Conservation (phyloP, 2,329 filamentous ascomycete species). For the Diaporthe sp. region DNA sequence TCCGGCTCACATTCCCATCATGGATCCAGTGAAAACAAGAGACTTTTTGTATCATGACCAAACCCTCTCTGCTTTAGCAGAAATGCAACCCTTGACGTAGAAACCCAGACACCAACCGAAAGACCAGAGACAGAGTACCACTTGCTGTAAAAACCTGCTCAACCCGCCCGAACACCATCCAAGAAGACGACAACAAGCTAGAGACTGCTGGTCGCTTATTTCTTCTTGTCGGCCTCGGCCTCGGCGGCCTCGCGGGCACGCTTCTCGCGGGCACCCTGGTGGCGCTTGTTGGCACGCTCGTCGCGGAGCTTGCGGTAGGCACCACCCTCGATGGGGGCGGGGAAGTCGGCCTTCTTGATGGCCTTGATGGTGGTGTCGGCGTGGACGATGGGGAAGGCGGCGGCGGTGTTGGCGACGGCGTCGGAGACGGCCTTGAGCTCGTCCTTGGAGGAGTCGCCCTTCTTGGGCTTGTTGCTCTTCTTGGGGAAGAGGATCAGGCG, state of each 20-base stretch:
- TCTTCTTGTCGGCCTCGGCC: constrained; percentile 82
- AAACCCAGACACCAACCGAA: constrained; percentile 42
- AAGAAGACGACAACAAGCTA: constrained; percentile 26
- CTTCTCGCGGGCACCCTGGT: constrained; percentile 91
- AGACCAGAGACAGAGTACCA: constrained; percentile 41
- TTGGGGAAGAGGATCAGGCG: constrained; percentile 98
- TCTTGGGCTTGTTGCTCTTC: constrained; percentile 93
- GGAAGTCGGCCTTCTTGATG: constrained; percentile 86
- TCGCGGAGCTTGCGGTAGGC: constrained; percentile 90
- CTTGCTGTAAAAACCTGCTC: constrained; percentile 35
- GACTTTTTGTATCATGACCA: constrained; percentile 39
- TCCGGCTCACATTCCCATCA: constrained; percentile 27
- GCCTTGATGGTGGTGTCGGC: constrained; percentile 74
- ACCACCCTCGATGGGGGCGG: constrained; percentile 81
- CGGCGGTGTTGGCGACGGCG: constrained; percentile 63
- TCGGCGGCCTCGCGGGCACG: constrained; percentile 89
- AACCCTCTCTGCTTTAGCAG: constrained; percentile 37
- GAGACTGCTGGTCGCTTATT: constrained; percentile 67
- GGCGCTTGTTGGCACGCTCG: constrained; percentile 85
- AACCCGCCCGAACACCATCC: constrained; percentile 27
- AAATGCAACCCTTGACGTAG: constrained; percentile 40
- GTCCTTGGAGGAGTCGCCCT: constrained; percentile 89
- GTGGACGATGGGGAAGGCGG: constrained; percentile 80
- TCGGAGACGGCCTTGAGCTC: constrained; percentile 74
- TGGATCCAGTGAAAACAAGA: constrained; percentile 11